phyloP scores from a whole-genome alignment of 768 basidiomycete species.

The Tylopilus felleus region DNA sequence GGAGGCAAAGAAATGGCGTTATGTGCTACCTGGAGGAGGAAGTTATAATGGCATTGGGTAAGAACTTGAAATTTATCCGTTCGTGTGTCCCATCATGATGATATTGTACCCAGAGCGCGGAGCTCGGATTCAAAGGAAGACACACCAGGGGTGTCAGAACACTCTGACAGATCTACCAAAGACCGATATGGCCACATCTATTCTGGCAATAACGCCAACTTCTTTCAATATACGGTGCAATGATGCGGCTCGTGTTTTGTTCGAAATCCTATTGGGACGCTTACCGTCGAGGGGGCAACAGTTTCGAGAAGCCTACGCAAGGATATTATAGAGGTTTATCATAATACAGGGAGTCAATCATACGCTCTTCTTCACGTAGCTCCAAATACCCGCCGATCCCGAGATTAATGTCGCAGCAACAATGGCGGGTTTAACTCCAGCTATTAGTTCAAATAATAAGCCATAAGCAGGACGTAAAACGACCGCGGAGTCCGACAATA shows the following conservation, averaged over 20 bases:
- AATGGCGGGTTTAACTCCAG: conserved; percentile 86
- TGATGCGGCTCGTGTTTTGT: conserved; percentile 14
- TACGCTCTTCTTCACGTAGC: conserved; percentile 87
- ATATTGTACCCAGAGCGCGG: conserved; percentile 36
- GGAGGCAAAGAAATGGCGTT: conserved; percentile 21
- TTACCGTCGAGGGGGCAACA: conserved; percentile 18
- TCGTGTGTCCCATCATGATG: conserved; percentile 34
- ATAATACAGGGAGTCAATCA: conserved; percentile 49
- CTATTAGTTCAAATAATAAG: conserved; percentile 46
- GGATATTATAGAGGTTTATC: conserved; percentile 44
- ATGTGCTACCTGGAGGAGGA: conserved; percentile 24
- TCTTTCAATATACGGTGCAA: conserved; percentile 25
- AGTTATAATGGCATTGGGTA: conserved; percentile 31
- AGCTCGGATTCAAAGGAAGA: conserved; percentile 40
- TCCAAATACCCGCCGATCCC: conserved; percentile 89
- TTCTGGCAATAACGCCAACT: conserved; percentile 32
- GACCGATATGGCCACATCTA: conserved; percentile 34
- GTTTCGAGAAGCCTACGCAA: conserved; percentile 35
- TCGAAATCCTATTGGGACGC: conserved; percentile 29
- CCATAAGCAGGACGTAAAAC: conserved; percentile 37
- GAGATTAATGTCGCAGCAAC: conserved; percentile 89
- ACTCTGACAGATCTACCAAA: conserved; percentile 32
- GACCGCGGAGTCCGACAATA: conserved; percentile 43
- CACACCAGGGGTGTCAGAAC: conserved; percentile 36
- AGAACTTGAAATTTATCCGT: conserved; percentile 37